Base-by-base conservation (phyloP, 352 stramenopile species). In the Phytophthora litchii region DNA sequence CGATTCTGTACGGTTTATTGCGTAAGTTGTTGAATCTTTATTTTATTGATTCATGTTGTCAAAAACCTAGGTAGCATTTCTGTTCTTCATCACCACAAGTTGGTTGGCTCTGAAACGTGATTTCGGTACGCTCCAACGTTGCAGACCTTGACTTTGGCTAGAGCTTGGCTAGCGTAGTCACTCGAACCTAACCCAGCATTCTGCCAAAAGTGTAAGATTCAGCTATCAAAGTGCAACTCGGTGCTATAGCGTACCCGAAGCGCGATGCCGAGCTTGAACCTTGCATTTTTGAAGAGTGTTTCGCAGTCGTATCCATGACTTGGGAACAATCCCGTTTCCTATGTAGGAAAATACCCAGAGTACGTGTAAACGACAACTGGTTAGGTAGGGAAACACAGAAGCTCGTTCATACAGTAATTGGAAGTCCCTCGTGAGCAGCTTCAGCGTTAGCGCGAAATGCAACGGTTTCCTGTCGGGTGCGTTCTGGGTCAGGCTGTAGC, bases 231-330 rank as follows among this genome's bases (percentile, higher is more conserved):
- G 32, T 2, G 12, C 7, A 19, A 55, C 10, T 16, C 37, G 21
- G 14, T 13, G 34, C 34, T 31, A 19, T 20, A 20, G 31, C 65
- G 10, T 62, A 88, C 78, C 29, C 80, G 81, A 9, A 93, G 70
- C 19, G 83, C 83, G 11, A 93, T 66, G 0, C 83, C 83, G 12
- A 93, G 73, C 47, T 89, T 89, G 54, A 93, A 93, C 4, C 81
- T 74, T n/a, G 83, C 83, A 27, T 91, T 89, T 57, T 87, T 88
- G 65, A 93, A 93, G 1, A 93, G 74, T 34, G 68, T 91, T 17
- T 88, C 76, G 35, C 68, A 85, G 60, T 91, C 83, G 44, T 93
- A 93, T 11, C 83, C 83, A 20, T 93, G 78, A 1, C 72, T 77
- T 2, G 81, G 83, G 41, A 91, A 91, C 3, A 93, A 40, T 3